Percentiles rank a stretch among this genome's conserved stretches.
Evolutionary conservation across 2,329 filamentous ascomycete genomes (phyloP).

Genomic region (Trichoderma guizhouense): DNA sequence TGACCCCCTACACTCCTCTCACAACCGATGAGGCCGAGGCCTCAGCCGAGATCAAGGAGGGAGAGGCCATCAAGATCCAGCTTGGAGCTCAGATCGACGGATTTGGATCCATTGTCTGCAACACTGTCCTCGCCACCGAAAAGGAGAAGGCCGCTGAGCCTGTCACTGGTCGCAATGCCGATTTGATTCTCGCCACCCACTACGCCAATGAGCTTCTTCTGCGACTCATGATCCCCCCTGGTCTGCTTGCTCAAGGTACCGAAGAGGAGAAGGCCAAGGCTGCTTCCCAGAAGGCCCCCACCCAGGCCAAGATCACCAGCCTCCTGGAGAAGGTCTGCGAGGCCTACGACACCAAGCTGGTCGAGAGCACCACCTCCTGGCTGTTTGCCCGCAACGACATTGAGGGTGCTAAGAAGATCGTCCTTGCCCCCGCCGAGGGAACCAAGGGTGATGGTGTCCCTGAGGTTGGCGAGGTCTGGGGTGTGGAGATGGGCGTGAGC

Average conservation of each 20-base stretch:
- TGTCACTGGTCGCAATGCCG: constrained; percentile 74
- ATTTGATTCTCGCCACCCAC: constrained; percentile 85
- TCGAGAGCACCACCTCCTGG: constrained; percentile 98
- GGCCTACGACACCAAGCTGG: constrained; percentile 84
- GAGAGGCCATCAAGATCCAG: constrained; percentile 94
- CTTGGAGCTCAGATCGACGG: constrained; percentile 98
- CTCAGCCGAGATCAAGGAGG: constrained; percentile 71
- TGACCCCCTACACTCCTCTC: constrained; percentile 95
- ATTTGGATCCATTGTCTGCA: constrained; percentile 92
- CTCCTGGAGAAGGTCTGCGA: constrained; percentile 90
- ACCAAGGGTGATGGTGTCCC: constrained; percentile 87
- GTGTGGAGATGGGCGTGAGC: constrained; percentile 92
- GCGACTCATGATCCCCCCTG: constrained; percentile 87
- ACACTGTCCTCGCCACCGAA: constrained; percentile 74
- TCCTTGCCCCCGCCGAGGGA: constrained; percentile 80
- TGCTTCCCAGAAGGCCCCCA: constrained; percentile 73
- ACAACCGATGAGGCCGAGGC: constrained; percentile 84
- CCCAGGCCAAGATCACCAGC: constrained; percentile 80
- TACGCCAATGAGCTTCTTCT: constrained; percentile 95
- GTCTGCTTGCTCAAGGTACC: constrained; percentile 73
- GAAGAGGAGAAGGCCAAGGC: constrained; percentile 97
- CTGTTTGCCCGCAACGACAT: constrained; percentile 96
- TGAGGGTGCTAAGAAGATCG: constrained; percentile 96
- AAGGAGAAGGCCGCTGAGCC: constrained; percentile 59
- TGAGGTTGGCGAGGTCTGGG: constrained; percentile 92